Evolutionary conservation across 257 asterid genomes (phyloP), one percentile per base, ranked within the genome.

Genomic region (Solanum bulbocastanum): DNA sequence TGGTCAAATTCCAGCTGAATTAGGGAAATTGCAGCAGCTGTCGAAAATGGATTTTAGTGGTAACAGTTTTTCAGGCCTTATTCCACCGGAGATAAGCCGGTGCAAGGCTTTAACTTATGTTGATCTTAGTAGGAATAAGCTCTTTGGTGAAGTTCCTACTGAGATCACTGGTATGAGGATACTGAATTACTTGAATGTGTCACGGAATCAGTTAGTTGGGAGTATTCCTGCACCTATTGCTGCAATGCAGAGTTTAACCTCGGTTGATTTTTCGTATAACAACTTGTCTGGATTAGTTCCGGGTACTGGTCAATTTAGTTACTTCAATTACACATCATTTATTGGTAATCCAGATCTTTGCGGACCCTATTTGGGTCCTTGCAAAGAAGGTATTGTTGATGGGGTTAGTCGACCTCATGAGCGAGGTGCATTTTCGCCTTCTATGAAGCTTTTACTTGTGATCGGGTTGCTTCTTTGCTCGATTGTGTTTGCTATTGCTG

Each of bases 261-360:
- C 98, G 23, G 98, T 96, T 18, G 99, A 96, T 93, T 96, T 96
- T 90, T 96, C 99, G 3, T 96, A 94, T 37, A 96, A 96, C 90
- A 96, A 96, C 79, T 85, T 96, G 5, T 93, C 99, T 56, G 99
- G 99, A 86, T 92, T 95, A 68, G 99, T 96, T 88, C 99, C 99
- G 8, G 96, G 95, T 5, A 94, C 95, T 78, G 98, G 98, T 40
- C 99, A 96, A 76, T 96, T 96, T 58, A 96, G 99, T 86, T 96
- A 94, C 87, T 94, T 96, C 91, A 96, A 96, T 75, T 93, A 89
- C 90, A 96, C 99, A 23, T 95, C 98, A 14, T 96, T 96, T 84
- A 10, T 96, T 91, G 99, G 98, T 6, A 96, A 96, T 76, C 92
- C 97, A 22, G 91, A 91, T 92, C 99, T 96, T 44, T 96, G 99